phyloP scores from a whole-genome alignment of 805 yeast genomes.

The Sugiyamaella chiloensis region DNA sequence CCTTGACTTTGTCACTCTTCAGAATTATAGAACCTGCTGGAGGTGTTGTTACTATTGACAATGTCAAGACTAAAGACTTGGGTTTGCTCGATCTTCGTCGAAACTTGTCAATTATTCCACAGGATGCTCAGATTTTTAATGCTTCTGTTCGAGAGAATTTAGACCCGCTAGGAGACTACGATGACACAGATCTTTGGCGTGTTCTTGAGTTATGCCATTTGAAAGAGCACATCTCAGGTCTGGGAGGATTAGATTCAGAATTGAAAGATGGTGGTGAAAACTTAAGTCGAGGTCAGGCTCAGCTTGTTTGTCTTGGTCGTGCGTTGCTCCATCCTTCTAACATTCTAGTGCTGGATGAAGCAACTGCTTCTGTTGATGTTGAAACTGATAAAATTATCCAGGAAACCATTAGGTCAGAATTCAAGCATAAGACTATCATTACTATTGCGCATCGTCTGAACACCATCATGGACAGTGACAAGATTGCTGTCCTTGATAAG shows the following conservation, averaged over 20 bases:
- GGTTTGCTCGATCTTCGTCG: conserved; percentile 55
- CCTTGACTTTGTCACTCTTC: conserved; percentile 68
- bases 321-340: conserved; percentile 65
- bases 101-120: conserved; percentile 58
- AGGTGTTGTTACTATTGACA: conserved; percentile 55
- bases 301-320: conserved; percentile 70
- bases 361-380: conserved; percentile 72
- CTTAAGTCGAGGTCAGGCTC: conserved; percentile 77
- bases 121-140: conserved; percentile 61
- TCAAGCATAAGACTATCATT: conserved; percentile 64
- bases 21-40: conserved; percentile 48
- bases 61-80: conserved; percentile 46
- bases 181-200: conserved; percentile 55
- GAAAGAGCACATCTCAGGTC: conserved; percentile 44
- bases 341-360: conserved; percentile 74
- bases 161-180: conserved; percentile 53
- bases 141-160: conserved; percentile 58
- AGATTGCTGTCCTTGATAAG: conserved; percentile 61
- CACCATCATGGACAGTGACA: conserved; percentile 73
- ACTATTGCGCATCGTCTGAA: conserved; percentile 81
- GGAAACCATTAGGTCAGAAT: conserved; percentile 63
- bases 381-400: conserved; percentile 72
- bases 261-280: conserved; percentile 70
- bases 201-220: conserved; percentile 51
- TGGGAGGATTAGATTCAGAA: conserved; percentile 48